Conservation (phyloP, 441 rosid species). For the Hura crepitans region DNA sequence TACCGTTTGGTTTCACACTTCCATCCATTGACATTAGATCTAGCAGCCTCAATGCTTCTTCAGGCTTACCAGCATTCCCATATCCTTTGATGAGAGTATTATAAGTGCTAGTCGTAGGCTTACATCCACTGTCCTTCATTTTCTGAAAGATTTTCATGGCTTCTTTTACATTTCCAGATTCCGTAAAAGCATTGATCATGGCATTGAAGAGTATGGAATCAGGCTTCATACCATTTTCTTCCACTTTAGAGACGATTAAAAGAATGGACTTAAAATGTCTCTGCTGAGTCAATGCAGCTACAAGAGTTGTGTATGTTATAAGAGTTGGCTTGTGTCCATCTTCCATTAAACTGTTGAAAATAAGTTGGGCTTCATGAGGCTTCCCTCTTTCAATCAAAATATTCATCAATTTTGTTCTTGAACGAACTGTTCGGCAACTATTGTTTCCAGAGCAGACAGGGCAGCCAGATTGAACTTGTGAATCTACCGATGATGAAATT, state of each 20-base stretch:
- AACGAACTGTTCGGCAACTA: slow-evolving; percentile 60
- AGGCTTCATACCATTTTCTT: slow-evolving; percentile 65
- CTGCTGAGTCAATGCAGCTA: slow-evolving; percentile 65
- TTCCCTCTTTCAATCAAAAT: slow-evolving; percentile 60
- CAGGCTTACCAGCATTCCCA: slow-evolving; percentile 66
- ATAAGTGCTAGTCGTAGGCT: slow-evolving; percentile 76
- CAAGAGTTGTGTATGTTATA: slow-evolving; percentile 76
- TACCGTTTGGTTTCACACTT: slow-evolving; percentile 57
- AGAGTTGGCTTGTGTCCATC: slow-evolving; percentile 83
- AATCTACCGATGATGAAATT: slow-evolving; percentile 28
- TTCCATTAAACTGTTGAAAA: slow-evolving; percentile 59
- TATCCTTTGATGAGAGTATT: slow-evolving; percentile 87
- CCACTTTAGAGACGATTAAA: slow-evolving; percentile 55
- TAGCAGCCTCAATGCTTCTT: slow-evolving; percentile 60
- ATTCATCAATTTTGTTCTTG: slow-evolving; percentile 85
- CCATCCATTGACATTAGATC: slow-evolving; percentile 53
- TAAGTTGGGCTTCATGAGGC: slow-evolving; percentile 66
- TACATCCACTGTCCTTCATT: slow-evolving; percentile 73
- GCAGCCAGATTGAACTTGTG: slow-evolving; percentile 39
- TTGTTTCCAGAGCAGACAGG: slow-evolving; percentile 49
- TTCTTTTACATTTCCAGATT: slow-evolving; percentile 69
- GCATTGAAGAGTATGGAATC: slow-evolving; percentile 90
- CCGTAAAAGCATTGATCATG: slow-evolving; percentile 81
- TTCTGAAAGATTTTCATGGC: slow-evolving; percentile 71
- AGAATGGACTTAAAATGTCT: slow-evolving; percentile 59